phyloP scores from a whole-genome alignment of 2,329 filamentous ascomycete species.

The Trichoderma sp. region DNA sequence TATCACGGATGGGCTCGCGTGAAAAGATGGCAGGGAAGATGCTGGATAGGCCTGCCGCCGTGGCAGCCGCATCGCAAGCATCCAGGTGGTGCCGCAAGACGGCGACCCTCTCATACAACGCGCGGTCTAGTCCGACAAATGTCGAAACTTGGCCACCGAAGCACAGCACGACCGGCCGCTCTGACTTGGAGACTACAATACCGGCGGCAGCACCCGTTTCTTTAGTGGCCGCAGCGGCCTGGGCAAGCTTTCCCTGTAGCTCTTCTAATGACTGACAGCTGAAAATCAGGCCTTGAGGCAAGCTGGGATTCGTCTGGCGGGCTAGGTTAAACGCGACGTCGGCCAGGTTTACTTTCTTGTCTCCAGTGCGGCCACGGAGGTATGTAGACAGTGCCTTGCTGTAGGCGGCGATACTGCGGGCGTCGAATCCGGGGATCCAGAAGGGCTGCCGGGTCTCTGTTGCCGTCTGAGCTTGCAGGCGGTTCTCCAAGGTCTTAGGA shows the following conservation, averaged over 20 bases:
- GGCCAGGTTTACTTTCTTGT: background rate
- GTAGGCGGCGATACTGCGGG: background rate
- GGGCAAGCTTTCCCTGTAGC: background rate
- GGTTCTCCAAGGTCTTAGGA: background rate
- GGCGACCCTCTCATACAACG: background rate
- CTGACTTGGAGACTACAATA: background rate
- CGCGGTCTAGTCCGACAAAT: background rate
- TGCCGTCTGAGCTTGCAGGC: background rate
- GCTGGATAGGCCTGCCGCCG: background rate
- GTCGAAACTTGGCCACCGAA: background rate
- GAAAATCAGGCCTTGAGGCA: background rate
- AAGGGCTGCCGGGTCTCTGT: background rate
- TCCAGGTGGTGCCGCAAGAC: background rate
- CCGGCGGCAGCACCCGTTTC: background rate
- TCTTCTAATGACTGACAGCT: background rate
- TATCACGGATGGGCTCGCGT: background rate
- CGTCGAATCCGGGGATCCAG: background rate
- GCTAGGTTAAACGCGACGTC: background rate
- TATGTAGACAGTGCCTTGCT: background rate
- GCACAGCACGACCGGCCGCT: background rate
- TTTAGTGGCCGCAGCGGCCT: background rate
- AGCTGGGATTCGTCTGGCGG: background rate
- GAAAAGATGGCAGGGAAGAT: background rate
- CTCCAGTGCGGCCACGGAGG: background rate
- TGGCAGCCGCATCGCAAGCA: background rate